Conservation (phyloP, 441 rosid genomes). For the Bocquillonia castaneifolia region DNA sequence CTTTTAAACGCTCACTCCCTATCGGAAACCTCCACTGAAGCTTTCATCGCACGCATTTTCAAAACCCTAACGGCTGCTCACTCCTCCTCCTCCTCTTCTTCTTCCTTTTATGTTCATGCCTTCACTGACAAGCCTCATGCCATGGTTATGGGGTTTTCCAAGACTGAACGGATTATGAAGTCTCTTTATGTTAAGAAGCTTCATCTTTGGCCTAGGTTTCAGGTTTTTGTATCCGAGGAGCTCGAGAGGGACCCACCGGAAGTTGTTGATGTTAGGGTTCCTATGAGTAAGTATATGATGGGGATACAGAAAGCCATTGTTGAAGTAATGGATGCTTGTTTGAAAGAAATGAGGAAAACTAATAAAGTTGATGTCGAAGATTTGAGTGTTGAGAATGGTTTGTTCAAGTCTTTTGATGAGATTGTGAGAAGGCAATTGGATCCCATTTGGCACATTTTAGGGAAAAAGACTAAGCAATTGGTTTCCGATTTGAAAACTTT, state of each 20-base stretch:
- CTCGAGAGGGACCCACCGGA: constrained; percentile 74
- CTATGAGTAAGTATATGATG: constrained; percentile 78
- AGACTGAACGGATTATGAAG: constrained; percentile 86
- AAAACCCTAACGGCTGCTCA: constrained; percentile 52
- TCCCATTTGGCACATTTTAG: constrained; percentile 94
- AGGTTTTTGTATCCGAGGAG: constrained; percentile 84
- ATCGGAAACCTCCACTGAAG: constrained; percentile 79
- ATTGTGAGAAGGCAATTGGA: constrained; percentile 91
- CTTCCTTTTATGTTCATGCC: constrained; percentile 53
- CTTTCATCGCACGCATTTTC: constrained; percentile 75
- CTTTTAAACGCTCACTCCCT: constrained; percentile 63
- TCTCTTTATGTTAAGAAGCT: constrained; percentile 53
- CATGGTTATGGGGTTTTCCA: constrained; percentile 85
- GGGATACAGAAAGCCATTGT: constrained; percentile 88
- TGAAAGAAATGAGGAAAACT: constrained; percentile 94
- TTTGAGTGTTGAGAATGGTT: constrained; percentile 87
- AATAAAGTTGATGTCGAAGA: constrained; percentile 96
- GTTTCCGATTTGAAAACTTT: constrained; percentile 97
- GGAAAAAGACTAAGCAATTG: constrained; percentile 91
- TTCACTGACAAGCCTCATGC: constrained; percentile 79
- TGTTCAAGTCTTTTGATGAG: constrained; percentile 98
- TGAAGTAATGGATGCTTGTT: constrained; percentile 88
- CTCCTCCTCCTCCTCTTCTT: too few relatives aligned
- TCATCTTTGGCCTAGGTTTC: constrained; percentile 98
- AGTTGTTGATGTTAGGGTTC: constrained; percentile 82